These are phyloP conservation scores for Talaromyces sp. DNA, from an alignment of 2,329 filamentous ascomycete species.

Conservation along the genomic window DNA sequence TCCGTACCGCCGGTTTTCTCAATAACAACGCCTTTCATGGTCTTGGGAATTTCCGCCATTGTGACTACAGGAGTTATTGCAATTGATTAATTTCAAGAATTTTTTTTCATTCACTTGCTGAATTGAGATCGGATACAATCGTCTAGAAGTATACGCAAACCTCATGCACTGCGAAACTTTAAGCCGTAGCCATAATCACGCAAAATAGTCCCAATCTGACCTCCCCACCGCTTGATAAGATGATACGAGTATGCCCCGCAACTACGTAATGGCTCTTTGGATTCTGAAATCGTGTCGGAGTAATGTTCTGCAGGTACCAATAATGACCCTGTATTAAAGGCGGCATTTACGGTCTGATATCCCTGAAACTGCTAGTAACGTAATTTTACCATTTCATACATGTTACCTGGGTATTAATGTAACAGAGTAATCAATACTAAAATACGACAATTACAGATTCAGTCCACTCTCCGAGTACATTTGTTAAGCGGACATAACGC, in stretches of 20 bases:
- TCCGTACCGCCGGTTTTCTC: conserved; percentile 65
- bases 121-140: neutral
- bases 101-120: neutral
- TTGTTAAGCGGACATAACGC: neutral
- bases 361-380: neutral
- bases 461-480: neutral
- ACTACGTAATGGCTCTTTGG: neutral
- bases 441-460: neutral
- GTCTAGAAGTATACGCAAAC: neutral
- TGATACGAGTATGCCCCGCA: neutral
- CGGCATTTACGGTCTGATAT: neutral
- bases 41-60: conserved; percentile 46
- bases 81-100: neutral
- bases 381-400: neutral
- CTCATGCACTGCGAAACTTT: neutral
- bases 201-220: neutral
- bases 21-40: conserved; percentile 67
- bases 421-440: neutral
- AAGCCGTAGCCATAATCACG: neutral
- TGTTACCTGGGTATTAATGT: neutral
- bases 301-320: neutral
- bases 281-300: neutral
- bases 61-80: neutral
- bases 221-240: neutral
- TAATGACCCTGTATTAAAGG: neutral